Percentiles rank a stretch among this genome's conserved stretches.
Conservation (phyloP, 441 rosid species). For the Populus tomentosa region DNA sequence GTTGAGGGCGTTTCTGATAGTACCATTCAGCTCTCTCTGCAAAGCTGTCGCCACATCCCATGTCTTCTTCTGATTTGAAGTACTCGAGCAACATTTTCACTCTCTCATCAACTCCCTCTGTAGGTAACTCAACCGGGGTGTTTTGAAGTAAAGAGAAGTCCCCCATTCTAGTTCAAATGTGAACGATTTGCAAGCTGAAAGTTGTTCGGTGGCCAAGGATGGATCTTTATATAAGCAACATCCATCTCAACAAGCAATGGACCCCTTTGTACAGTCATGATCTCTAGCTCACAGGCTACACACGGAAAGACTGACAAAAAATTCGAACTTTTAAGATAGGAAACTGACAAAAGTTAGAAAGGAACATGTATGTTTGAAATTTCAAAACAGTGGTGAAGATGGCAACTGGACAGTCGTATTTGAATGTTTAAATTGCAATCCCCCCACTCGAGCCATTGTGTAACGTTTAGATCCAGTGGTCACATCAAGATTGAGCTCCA, state of each 20-base stretch:
- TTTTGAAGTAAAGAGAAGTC: not conserved
- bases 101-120: constrained; percentile 42
- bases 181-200: not conserved
- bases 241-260: not conserved
- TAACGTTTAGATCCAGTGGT: not conserved
- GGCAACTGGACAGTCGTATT: not conserved
- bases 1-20: constrained; percentile 60
- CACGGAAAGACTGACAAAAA: not conserved
- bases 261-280: not conserved
- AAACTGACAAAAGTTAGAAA: not conserved
- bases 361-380: not conserved
- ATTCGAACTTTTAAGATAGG: not conserved
- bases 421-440: not conserved
- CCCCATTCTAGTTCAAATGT: not conserved
- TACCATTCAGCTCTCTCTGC: constrained; percentile 65
- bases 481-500: not conserved
- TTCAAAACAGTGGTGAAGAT: not conserved
- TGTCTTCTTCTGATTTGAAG: constrained; percentile 28
- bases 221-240: not conserved
- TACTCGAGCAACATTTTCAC: constrained; percentile 30
- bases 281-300: not conserved
- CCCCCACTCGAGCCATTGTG: not conserved
- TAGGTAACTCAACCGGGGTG: not conserved
- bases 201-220: not conserved
- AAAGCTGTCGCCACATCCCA: constrained; percentile 42